Conservation (phyloP, 2,329 filamentous ascomycete genomes). For the Cladobotryum protrusum region DNA sequence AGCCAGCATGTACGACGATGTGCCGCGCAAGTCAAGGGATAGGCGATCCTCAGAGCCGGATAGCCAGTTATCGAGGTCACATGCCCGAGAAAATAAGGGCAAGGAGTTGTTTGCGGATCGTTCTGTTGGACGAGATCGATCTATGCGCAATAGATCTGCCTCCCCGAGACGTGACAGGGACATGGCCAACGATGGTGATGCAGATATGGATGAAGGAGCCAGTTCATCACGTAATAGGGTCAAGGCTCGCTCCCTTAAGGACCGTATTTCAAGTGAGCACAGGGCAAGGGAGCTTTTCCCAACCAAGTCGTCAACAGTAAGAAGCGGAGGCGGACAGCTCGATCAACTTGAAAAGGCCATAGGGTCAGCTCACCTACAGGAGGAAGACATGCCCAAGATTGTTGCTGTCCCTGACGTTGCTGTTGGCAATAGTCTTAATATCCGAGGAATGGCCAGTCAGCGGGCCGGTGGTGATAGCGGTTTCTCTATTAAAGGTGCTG, state of each 20-base stretch:
- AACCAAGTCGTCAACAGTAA: slow-evolving; percentile 20
- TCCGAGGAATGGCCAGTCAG: slow-evolving; percentile 51
- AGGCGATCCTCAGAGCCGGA: slow-evolving; percentile 20
- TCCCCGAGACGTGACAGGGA: slow-evolving; percentile 41
- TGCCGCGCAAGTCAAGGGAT: slow-evolving; percentile 27
- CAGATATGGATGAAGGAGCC: slow-evolving; percentile 28
- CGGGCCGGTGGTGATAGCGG: slow-evolving; percentile 40
- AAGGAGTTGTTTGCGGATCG: slow-evolving; percentile 59
- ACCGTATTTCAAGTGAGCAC: slow-evolving; percentile 26
- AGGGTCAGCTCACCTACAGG: slow-evolving; percentile 31
- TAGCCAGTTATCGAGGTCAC: slow-evolving; percentile 23
- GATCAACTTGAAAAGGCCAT: slow-evolving; percentile 34
- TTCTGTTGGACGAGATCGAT: slow-evolving; percentile 24
- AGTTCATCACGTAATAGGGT: slow-evolving; percentile 28
- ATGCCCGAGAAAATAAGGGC: slow-evolving; percentile 36
- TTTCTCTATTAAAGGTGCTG: slow-evolving; percentile 62
- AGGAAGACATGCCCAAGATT: slow-evolving; percentile 47
- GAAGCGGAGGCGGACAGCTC: slow-evolving; percentile 26
- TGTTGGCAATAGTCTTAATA: slow-evolving; percentile 45
- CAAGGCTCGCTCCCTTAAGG: slow-evolving; percentile 28
- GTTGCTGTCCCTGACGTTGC: slow-evolving; percentile 46
- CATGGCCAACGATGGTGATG: slow-evolving; percentile 31
- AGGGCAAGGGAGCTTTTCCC: slow-evolving; percentile 36
- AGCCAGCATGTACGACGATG: slow-evolving; percentile 79
- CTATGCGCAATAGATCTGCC: slow-evolving; percentile 38